Percentiles rank a stretch among this genome's conserved stretches.
Conservation (phyloP, 192 early-diverging fungal species). For the Obelidium mucronatum region DNA sequence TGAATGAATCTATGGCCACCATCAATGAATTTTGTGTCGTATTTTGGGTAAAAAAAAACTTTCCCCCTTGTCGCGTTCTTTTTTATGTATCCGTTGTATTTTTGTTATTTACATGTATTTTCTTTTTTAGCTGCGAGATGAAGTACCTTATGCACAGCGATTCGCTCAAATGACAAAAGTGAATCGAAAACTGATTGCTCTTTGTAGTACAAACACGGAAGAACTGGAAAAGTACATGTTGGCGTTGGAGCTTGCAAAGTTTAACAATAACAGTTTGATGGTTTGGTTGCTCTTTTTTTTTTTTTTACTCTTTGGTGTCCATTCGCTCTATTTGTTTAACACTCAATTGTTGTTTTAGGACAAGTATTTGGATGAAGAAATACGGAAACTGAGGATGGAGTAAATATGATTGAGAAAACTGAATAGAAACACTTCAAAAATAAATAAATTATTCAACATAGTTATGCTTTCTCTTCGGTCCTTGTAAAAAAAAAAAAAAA, state of each 20-base stretch:
- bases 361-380: no score
- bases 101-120: not conserved
- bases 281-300: not conserved
- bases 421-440: no score
- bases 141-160: not conserved
- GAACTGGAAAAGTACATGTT: not conserved
- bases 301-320: no score
- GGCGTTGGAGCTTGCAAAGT: not conserved
- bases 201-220: not conserved
- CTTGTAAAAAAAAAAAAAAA: no score
- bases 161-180: not conserved
- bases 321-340: no score
- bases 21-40: not conserved
- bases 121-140: not conserved
- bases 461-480: no score
- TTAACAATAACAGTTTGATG: not conserved
- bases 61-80: no score
- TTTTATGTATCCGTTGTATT: no score
- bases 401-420: no score
- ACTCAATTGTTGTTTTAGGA: no score
- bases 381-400: no score
- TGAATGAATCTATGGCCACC: not conserved
- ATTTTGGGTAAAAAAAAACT: not conserved
- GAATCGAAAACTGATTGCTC: not conserved
- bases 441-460: no score